These are phyloP conservation scores for Delitschia confertaspora DNA, from an alignment of 495 filamentous ascomycete genomes.

Conservation along the genomic window DNA sequence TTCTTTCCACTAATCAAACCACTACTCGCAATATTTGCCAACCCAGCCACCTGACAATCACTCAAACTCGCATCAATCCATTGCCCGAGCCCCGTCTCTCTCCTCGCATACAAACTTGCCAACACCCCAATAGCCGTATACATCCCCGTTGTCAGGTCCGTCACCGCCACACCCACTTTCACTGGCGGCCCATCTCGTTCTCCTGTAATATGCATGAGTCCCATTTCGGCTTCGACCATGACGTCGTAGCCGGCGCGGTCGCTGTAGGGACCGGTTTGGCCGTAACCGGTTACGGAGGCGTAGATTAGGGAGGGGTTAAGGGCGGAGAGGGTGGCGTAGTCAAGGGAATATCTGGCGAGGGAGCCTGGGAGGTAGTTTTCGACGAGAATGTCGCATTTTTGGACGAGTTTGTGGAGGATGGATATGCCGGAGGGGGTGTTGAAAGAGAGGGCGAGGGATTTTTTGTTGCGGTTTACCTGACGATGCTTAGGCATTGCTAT, in stretches of 20 bases:
- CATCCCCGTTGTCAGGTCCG: conserved; percentile 34
- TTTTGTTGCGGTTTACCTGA: conserved; percentile 27
- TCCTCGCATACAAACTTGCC: conserved; percentile 28
- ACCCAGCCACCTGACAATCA: conserved; percentile 30
- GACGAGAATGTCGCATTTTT: conserved; percentile 31
- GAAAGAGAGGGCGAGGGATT: conserved; percentile 25
- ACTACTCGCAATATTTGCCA: conserved; percentile 33
- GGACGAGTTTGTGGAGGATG: conserved; percentile 24
- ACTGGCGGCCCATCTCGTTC: conserved; percentile 31
- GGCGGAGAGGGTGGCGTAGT: conserved; percentile 24
- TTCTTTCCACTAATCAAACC: conserved; percentile 31
- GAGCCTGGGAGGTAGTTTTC: conserved; percentile 35
- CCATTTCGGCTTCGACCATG: conserved; percentile 30
- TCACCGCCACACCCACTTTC: conserved; percentile 32
- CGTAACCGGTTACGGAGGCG: conserved; percentile 33
- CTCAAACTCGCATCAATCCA: conserved; percentile 30
- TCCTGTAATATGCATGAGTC: conserved; percentile 35
- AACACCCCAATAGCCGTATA: conserved; percentile 32
- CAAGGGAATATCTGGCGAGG: conserved; percentile 28
- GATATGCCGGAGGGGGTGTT: conserved; percentile 19
- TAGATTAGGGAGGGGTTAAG: conserved; percentile 32
- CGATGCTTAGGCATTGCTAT: not conserved
- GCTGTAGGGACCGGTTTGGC: conserved; percentile 29
- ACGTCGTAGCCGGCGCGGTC: conserved; percentile 30
- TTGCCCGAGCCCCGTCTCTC: conserved; percentile 31